Base-by-base conservation (phyloP, 2,329 filamentous ascomycete genomes). In the Verticillium klebahnii region DNA sequence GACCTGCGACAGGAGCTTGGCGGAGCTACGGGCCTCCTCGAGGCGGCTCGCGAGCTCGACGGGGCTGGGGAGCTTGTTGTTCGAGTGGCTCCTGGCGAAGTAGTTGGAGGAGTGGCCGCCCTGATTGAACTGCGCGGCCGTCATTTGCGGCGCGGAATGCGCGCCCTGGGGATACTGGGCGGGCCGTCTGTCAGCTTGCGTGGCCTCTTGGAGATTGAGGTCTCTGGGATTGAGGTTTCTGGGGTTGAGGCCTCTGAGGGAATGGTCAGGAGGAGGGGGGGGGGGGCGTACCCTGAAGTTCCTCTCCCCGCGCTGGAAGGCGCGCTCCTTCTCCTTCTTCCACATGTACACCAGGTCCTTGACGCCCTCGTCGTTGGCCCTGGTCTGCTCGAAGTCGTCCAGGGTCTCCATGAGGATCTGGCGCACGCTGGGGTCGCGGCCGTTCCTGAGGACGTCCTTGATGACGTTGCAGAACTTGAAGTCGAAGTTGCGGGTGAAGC, bases 401-500 rank as follows among this genome's bases (percentile, higher is more conserved):
- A 99, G 76, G 5, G 91, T 96, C 77, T 98, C 93, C 76, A 92
- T 86, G 66, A 97, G 76, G 67, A 97, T 90, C 77, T 95, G 91
- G 72, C 90, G 88, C 52, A 97, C 92, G 68, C 87, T 90, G 25
- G 84, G 83, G 71, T 97, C 92, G 64, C 83, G 84, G 15, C 87
- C 86, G 59, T 85, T 80, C 65, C 89, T 86, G 64, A 98, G 80
- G 63, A 97, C 76, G 52, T 91, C 85, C 76, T 93, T 94, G 17
- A 91, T 78, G 0, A 87, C 87, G 52, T 89, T 83, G 60, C 91
- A 86, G 71, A 97, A 98, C 70, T 92, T 92, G 71, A 88, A 83
- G 75, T 97, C 93, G 52, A 98, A 76, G 73, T 96, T 93, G 67
- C 90, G 85, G n/a, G 94, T 97, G 71, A 99, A 99, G 1, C 88